Evolutionary conservation across 352 stramenopile genomes (phyloP).

Genomic region (Globisporangium alternatum): DNA sequence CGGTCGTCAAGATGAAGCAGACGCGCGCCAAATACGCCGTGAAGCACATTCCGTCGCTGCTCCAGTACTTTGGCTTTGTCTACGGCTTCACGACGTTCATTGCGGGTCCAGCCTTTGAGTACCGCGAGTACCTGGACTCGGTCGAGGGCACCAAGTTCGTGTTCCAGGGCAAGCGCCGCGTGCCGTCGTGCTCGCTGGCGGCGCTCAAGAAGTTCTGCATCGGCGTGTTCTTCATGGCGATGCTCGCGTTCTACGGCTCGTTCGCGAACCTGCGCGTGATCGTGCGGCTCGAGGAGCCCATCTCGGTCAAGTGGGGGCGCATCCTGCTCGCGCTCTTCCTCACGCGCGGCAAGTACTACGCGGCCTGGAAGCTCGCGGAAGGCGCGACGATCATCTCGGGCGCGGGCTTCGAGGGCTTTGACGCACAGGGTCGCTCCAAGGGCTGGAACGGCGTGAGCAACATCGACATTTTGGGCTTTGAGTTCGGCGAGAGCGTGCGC

Average conservation of each 20-base stretch:
- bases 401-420: slow-evolving; percentile 94
- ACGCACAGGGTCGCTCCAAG: slow-evolving; percentile 73
- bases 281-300: slow-evolving; percentile 52
- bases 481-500: slow-evolving; percentile 89
- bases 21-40: slow-evolving; percentile 54
- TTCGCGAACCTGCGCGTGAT: slow-evolving; percentile 36
- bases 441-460: slow-evolving; percentile 95
- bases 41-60: slow-evolving; percentile 74
- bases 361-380: slow-evolving; percentile 91
- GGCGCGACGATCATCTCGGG: slow-evolving; percentile 74
- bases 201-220: slow-evolving; percentile 53
- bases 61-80: slow-evolving; percentile 96
- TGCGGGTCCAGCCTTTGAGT: slow-evolving; percentile 94
- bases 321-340: slow-evolving; percentile 89
- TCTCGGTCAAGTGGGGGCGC: slow-evolving; percentile 70
- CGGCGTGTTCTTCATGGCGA: slow-evolving; percentile 50
- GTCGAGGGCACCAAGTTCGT: slow-evolving; percentile 53
- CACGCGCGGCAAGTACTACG: slow-evolving; percentile 95
- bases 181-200: slow-evolving; percentile 29
- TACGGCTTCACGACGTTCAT: slow-evolving; percentile 97
- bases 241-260: slow-evolving; percentile 42
- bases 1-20: slow-evolving; percentile 27
- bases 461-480: slow-evolving; percentile 95
- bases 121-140: slow-evolving; percentile 88
- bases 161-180: slow-evolving; percentile 29